phyloP scores from a whole-genome alignment of 1,284 basidiomycete species.

The Ganoderma resinaceum region DNA sequence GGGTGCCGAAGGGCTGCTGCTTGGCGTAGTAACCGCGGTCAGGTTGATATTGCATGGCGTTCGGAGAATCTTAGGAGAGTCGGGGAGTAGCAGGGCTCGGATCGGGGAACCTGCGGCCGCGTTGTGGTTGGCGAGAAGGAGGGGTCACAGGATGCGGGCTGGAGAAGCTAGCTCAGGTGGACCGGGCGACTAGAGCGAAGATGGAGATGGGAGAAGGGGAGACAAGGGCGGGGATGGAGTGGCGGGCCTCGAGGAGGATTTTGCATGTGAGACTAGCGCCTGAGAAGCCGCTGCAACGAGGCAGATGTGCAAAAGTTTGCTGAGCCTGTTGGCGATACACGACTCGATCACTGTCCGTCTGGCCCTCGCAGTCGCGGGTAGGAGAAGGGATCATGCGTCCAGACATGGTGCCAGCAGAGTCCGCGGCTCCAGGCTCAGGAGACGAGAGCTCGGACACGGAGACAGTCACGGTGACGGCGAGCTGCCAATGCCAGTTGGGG shows the following conservation, averaged over 20 bases:
- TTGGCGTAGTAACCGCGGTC: slow-evolving; percentile 32
- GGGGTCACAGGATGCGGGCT: slow-evolving; percentile 13
- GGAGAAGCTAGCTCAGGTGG: slow-evolving; percentile 8
- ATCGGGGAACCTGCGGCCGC: background rate
- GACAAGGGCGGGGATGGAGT: slow-evolving; percentile 4
- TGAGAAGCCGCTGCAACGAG: slow-evolving; percentile 31
- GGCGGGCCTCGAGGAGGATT: slow-evolving; percentile 4
- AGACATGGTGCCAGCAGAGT: background rate
- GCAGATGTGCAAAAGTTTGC: slow-evolving; percentile 13
- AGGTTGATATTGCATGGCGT: slow-evolving; percentile 36
- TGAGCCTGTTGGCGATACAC: background rate
- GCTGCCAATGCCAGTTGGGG: background rate
- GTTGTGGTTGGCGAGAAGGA: background rate
- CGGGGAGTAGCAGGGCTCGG: background rate
- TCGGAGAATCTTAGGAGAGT: background rate
- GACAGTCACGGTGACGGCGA: background rate
- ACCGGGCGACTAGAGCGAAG: slow-evolving; percentile 14
- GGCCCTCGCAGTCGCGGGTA: background rate
- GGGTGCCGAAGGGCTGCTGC: slow-evolving; percentile 27
- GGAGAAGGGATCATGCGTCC: background rate
- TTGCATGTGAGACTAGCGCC: slow-evolving; percentile 22
- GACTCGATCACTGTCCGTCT: slow-evolving; percentile 4
- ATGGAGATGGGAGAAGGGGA: slow-evolving; percentile 5
- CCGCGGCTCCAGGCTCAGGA: background rate
- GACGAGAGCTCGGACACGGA: background rate